A percentile compares a stretch with the other conserved stretches of the same genome.
phyloP scores from a whole-genome alignment of 2,329 filamentous ascomycete genomes.

The Lasiodiplodia hormozganensis region DNA sequence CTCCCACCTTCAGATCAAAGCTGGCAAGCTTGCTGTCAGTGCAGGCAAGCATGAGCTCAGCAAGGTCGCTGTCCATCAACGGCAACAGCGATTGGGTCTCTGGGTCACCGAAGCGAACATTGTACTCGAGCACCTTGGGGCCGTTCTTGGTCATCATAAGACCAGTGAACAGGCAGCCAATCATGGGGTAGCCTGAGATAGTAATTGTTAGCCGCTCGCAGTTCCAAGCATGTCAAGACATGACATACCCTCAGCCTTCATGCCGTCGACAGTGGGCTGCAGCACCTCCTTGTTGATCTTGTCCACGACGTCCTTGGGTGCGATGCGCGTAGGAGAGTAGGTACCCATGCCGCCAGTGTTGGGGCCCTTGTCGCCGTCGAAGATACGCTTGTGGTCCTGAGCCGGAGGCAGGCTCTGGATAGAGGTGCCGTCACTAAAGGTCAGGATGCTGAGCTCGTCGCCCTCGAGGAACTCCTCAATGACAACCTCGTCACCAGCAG shows the following conservation, averaged over 20 bases:
- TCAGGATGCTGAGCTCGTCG: conserved; percentile 89
- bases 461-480: conserved; percentile 94
- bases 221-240: not conserved
- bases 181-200: conserved; percentile 45
- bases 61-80: conserved; percentile 84
- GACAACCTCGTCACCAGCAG: conserved; percentile 87
- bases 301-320: conserved; percentile 69
- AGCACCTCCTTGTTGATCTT: conserved; percentile 81
- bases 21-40: conserved; percentile 75
- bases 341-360: conserved; percentile 99
- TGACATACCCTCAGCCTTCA: conserved; percentile 74
- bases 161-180: conserved; percentile 84
- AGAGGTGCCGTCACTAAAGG: conserved; percentile 87
- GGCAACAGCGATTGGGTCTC: conserved; percentile 88
- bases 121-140: conserved; percentile 88
- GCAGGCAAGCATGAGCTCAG: conserved; percentile 87
- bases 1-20: conserved; percentile 70
- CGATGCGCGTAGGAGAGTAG: conserved; percentile 75
- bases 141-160: conserved; percentile 87
- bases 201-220: conserved; percentile 6
- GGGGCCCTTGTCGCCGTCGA: conserved; percentile 86
- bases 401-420: conserved; percentile 86
- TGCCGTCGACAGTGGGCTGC: conserved; percentile 87
- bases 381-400: conserved; percentile 95
- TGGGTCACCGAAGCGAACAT: conserved; percentile 90